Evolutionary conservation across 768 basidiomycete genomes (phyloP).

Genomic region (Dictyophora rubrovolvata): DNA sequence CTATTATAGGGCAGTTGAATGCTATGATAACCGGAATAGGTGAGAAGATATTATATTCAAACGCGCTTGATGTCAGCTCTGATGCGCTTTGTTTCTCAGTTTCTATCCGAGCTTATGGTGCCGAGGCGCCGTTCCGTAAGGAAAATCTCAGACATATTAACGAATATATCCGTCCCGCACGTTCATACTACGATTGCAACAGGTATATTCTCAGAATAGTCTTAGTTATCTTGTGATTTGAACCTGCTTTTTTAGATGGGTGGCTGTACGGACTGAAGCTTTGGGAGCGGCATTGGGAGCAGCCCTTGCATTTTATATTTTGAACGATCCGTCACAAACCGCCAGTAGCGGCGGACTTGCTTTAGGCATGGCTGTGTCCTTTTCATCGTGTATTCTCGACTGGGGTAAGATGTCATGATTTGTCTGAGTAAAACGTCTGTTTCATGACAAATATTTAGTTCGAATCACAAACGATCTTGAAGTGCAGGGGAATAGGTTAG

Average conservation of each 20-base stretch:
- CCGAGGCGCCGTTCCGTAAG: conserved; percentile 20
- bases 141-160: conserved; percentile 23
- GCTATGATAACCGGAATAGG: conserved; percentile 8
- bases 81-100: conserved; percentile 10
- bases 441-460: background rate
- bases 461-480: background rate
- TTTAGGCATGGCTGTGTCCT: conserved; percentile 11
- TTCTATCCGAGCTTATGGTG: conserved; percentile 29
- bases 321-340: background rate
- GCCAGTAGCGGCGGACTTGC: conserved; percentile 15
- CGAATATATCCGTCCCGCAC: conserved; percentile 17
- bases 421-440: conserved; percentile 7
- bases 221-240: background rate
- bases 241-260: background rate
- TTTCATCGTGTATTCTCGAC: conserved; percentile 10
- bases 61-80: background rate
- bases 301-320: conserved; percentile 4
- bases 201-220: conserved; percentile 3
- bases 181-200: conserved; percentile 21
- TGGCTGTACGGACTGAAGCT: conserved; percentile 27
- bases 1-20: conserved; percentile 16
- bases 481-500: conserved; percentile 15
- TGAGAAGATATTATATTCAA: background rate
- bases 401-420: conserved; percentile 18
- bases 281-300: conserved; percentile 30